phyloP scores from a whole-genome alignment of 192 early-diverging fungal species.

The Coemansia biformis region DNA sequence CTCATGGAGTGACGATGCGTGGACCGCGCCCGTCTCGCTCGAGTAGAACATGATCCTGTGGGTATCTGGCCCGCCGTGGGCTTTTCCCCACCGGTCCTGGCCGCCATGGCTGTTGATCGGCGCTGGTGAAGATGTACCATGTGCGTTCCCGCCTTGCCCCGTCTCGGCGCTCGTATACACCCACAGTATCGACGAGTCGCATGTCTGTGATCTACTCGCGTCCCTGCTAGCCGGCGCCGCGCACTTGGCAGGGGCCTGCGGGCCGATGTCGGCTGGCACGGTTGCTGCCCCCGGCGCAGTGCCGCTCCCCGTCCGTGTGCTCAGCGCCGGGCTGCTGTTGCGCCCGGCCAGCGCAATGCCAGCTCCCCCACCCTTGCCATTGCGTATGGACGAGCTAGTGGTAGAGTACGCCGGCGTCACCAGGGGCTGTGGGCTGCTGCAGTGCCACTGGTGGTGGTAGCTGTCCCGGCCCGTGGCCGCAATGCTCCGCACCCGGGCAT shows the following conservation, averaged over 20 bases:
- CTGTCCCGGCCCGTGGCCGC: constrained; percentile 35
- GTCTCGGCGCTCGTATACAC: constrained; percentile 13
- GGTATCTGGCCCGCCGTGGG: not conserved
- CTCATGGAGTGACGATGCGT: constrained; percentile 13
- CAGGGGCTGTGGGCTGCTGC: not conserved
- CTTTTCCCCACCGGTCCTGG: not conserved
- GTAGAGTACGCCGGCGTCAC: constrained; percentile 3
- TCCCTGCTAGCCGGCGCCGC: not conserved
- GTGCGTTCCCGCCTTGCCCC: too few species aligned
- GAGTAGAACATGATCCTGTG: constrained; percentile 34
- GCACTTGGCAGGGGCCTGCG: not conserved
- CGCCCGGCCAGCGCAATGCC: constrained; percentile 3
- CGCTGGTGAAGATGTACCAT: too few species aligned
- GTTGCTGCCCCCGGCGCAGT: not conserved
- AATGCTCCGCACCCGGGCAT: constrained; percentile 30
- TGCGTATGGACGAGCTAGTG: constrained; percentile 4
- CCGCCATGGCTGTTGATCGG: not conserved
- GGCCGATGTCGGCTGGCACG: not conserved
- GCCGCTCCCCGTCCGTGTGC: not conserved
- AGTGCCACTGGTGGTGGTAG: not conserved
- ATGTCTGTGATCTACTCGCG: constrained; percentile 5
- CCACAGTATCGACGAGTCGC: constrained; percentile 42
- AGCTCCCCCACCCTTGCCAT: not conserved
- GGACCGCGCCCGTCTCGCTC: constrained; percentile 16
- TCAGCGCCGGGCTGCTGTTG: constrained; percentile 5